These are phyloP conservation scores for Trypanosoma scelopori DNA, from an alignment of 208 protist species.

Conservation along the genomic window DNA sequence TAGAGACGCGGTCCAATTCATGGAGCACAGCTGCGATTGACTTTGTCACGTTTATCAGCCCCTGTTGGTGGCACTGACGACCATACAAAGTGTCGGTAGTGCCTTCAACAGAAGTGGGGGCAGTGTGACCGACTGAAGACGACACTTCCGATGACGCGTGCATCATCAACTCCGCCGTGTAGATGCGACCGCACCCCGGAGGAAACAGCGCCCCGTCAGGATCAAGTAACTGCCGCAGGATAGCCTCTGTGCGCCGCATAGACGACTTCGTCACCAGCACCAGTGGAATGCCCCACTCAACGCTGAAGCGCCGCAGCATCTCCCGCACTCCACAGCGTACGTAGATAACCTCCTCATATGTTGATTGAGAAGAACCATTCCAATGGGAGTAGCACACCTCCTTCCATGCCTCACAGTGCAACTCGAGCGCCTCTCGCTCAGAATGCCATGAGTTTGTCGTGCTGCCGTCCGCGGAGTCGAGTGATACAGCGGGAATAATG, in stretches of 20 bases:
- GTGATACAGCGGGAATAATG: constrained; percentile 30
- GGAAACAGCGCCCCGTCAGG: constrained; percentile 55
- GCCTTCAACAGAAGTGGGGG: background rate
- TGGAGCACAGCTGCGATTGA: constrained; percentile 27
- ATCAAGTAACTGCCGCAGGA: constrained; percentile 62
- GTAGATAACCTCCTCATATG: constrained; percentile 48
- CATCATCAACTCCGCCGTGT: constrained; percentile 31
- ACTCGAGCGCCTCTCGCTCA: background rate
- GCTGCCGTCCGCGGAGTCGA: background rate
- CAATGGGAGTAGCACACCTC: constrained; percentile 33
- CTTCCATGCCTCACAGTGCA: constrained; percentile 47
- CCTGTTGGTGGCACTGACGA: background rate
- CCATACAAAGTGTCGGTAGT: background rate
- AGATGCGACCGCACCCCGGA: constrained; percentile 12
- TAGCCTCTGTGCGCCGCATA: constrained; percentile 52
- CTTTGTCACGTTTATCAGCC: constrained; percentile 9
- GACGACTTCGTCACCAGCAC: constrained; percentile 78
- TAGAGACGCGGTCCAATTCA: constrained; percentile 24
- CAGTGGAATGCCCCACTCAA: constrained; percentile 76
- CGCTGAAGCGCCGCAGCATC: constrained; percentile 43
- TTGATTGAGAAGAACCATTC: background rate
- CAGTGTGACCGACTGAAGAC: background rate
- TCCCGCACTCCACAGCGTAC: constrained; percentile 61
- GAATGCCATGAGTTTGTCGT: background rate
- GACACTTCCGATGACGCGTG: no score